These are phyloP conservation scores for Moricandia moricandioides DNA, from an alignment of 345 rosid genomes.

Conservation along the genomic window DNA sequence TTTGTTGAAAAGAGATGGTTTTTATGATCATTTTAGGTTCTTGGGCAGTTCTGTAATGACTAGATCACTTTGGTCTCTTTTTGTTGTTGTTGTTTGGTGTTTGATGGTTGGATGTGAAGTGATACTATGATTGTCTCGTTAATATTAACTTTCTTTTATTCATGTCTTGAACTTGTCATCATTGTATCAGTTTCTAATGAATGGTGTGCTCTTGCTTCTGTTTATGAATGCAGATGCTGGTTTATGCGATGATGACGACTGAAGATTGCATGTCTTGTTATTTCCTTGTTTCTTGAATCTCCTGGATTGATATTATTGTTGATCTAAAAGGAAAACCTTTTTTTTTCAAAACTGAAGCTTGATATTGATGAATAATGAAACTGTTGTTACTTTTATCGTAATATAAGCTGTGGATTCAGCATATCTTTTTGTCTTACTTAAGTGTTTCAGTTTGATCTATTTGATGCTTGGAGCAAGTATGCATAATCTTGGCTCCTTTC, in stretches of 20 bases:
- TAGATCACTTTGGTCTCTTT: not conserved
- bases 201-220: not conserved
- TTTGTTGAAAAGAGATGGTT: not conserved
- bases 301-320: constrained; percentile 24
- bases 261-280: constrained; percentile 22
- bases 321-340: constrained; percentile 14
- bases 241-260: constrained; percentile 22
- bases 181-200: not conserved
- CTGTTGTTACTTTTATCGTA: not conserved
- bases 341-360: constrained; percentile 20
- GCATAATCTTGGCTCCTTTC: not conserved
- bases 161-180: too few species aligned
- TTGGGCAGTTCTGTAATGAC: not conserved
- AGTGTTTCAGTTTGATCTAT: not conserved
- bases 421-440: not conserved
- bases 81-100: not conserved
- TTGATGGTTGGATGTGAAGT: not conserved
- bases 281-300: constrained; percentile 4
- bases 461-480: not conserved
- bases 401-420: constrained; percentile 6
- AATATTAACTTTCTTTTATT: not conserved
- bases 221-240: constrained; percentile 22
- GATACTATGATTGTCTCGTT: not conserved
- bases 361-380: constrained; percentile 32
- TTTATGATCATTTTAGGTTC: not conserved